Evolutionary conservation across 73 alveolate species (phyloP).

Genomic region (Tetrahymena borealis): DNA sequence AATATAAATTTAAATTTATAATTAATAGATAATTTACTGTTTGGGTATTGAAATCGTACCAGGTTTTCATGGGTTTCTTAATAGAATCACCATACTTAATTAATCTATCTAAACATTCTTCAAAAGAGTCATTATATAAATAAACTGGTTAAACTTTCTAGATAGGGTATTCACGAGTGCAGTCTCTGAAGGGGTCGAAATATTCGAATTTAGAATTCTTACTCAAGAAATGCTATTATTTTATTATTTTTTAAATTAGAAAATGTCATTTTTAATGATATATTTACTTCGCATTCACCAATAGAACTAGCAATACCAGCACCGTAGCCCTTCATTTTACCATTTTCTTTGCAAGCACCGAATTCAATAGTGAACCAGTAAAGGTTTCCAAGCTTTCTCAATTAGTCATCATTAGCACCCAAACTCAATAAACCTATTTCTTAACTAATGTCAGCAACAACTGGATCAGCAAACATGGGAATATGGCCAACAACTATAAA

Average conservation of each 20-base stretch:
- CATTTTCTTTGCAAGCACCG: constrained; percentile 53
- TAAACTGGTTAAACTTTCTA: constrained; percentile 15
- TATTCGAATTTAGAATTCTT: neutral
- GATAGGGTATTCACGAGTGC: neutral
- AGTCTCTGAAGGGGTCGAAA: constrained; percentile 23
- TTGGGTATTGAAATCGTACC: constrained; percentile 1
- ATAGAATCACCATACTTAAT: constrained; percentile 4
- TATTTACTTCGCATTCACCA: constrained; percentile 38
- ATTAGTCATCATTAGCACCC: constrained; percentile 54
- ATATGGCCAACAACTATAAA: constrained; percentile 61
- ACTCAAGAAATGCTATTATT: neutral
- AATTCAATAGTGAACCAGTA: constrained; percentile 59
- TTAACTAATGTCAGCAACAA: constrained; percentile 63
- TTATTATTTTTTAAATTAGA: neutral
- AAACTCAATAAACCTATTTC: constrained; percentile 60
- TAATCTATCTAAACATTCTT: neutral
- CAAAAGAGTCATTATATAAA: constrained; percentile 1
- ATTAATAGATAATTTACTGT: too few relatives aligned
- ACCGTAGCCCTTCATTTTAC: constrained; percentile 46
- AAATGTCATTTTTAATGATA: neutral
- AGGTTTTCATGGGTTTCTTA: constrained; percentile 25
- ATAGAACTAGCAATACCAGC: constrained; percentile 53
- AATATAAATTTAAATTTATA: neutral
- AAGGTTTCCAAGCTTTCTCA: constrained; percentile 45
- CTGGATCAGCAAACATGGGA: constrained; percentile 63